Evolutionary conservation across 2,329 filamentous ascomycete species (phyloP).

Genomic region (Chalaropsis thielavioides): DNA sequence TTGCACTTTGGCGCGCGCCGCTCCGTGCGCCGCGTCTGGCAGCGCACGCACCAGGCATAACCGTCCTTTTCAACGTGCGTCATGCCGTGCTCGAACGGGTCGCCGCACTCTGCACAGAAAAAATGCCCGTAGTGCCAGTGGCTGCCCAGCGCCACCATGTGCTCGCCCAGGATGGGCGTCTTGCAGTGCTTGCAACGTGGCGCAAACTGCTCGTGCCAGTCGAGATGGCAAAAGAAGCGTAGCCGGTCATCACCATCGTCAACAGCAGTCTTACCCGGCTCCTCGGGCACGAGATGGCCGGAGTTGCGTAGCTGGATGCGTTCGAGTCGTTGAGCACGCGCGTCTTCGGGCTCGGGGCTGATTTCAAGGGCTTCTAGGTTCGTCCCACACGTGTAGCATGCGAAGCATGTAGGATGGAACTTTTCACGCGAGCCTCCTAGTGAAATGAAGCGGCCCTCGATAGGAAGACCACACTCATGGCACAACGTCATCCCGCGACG

Average conservation of each 20-base stretch:
- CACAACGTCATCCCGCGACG: constrained; percentile 53
- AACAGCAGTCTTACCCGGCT: constrained; percentile 46
- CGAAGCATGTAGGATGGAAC: constrained; percentile 89
- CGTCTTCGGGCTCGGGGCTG: constrained; percentile 71
- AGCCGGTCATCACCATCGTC: constrained; percentile 60
- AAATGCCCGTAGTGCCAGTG: constrained; percentile 98
- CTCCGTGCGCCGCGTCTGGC: constrained; percentile 84
- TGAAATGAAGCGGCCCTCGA: constrained; percentile 80
- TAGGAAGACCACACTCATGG: constrained; percentile 68
- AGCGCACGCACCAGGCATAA: constrained; percentile 90
- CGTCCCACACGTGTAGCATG: constrained; percentile 75
- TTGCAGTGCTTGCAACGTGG: constrained; percentile 92
- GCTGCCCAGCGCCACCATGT: constrained; percentile 82
- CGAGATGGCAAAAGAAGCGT: constrained; percentile 94
- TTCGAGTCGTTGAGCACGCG: constrained; percentile 55
- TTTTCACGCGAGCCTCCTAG: constrained; percentile 57
- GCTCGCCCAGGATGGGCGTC: constrained; percentile 90
- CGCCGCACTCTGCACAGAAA: constrained; percentile 96
- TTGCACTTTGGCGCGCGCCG: constrained; percentile 76
- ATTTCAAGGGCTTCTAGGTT: constrained; percentile 90
- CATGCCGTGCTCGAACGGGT: constrained; percentile 65
- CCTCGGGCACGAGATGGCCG: constrained; percentile 46
- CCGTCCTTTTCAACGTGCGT: constrained; percentile 86
- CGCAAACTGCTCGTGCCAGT: constrained; percentile 90
- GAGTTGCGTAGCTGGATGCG: constrained; percentile 50